phyloP scores from a whole-genome alignment of 345 rosid species.

The Brassica cretica region DNA sequence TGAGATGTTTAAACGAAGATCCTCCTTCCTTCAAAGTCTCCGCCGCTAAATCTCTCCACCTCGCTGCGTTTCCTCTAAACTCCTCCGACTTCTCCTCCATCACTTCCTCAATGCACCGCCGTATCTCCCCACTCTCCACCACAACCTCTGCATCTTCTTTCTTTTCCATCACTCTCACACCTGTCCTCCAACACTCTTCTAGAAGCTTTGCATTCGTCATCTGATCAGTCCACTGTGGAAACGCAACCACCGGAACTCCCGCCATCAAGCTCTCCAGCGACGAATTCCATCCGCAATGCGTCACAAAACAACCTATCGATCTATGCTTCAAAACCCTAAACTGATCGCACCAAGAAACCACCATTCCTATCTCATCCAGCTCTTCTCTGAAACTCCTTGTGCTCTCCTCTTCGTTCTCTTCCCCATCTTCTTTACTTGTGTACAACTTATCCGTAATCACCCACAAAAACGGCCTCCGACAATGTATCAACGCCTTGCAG shows the following conservation, averaged over 20 bases:
- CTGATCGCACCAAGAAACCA: conserved; percentile 74
- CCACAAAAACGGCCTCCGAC: conserved; percentile 56
- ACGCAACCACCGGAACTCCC: conserved; percentile 64
- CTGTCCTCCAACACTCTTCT: conserved; percentile 55
- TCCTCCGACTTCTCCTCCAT: conserved; percentile 50
- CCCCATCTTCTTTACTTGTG: conserved; percentile 4
- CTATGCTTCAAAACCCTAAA: conserved; percentile 56
- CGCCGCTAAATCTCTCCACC: conserved; percentile 55
- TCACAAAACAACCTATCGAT: conserved; percentile 60
- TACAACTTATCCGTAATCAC: conserved; percentile 41
- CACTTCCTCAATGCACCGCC: conserved; percentile 56
- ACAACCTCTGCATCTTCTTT: conserved; percentile 38
- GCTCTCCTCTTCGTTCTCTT: conserved; percentile 36
- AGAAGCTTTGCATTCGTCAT: conserved; percentile 58
- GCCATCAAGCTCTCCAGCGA: conserved; percentile 54
- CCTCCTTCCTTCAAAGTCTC: conserved; percentile 52
- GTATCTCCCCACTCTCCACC: conserved; percentile 54
- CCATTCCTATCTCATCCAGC: conserved; percentile 52
- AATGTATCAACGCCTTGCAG: conserved; percentile 38
- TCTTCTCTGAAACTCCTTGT: conserved; percentile 42
- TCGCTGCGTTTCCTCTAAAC: conserved; percentile 43
- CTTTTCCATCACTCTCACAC: conserved; percentile 48
- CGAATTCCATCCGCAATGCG: conserved; percentile 83
- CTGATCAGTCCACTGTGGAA: conserved; percentile 67
- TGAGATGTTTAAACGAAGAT: conserved; percentile 52